Evolutionary conservation across 1,284 basidiomycete genomes (phyloP), one percentile per base, ranked within the genome.

Genomic region (Fomitopsis betulina): DNA sequence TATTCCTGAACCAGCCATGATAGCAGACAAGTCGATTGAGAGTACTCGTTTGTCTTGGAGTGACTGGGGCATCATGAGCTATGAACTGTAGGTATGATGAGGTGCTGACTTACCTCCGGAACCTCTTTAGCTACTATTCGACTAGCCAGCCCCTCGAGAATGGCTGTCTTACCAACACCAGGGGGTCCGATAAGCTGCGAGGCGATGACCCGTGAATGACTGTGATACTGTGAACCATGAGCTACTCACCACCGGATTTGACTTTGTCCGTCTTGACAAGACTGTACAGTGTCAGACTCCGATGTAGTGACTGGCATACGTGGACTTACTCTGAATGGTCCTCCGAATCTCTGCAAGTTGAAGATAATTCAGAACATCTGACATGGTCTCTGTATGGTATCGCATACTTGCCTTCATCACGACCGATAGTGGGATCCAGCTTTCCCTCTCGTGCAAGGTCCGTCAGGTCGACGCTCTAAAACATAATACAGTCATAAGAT

Each of bases 91-190:
- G 30, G 59, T 35, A 53, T 6, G 0, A 17, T 21, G 58, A 9
- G 53, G 43, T 35, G 19, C 5, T 10, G 4, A 33, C 78, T 50
- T 59, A 91, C 90, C 78, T 94, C 94, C 12, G 96, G 95, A 2
- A 97, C 94, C 70, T 97, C 94, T 68, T 89, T 91, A 7, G 91
- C 85, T 1, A 96, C 86, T 59, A 98, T 95, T 15, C 94, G 80
- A 66, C 86, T 90, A 0, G 94, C 95, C 13, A 98, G 78, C 0
- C 93, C 95, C 75, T 98, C 96, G 37, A 96, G 74, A 58, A 98
- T 94, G 0, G 95, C 93, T 0, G 95, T 96, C 74, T 96, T 96
- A 0, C 94, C 93, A 7, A 94, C 91, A 63, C 91, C 91, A 8
- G 92, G 91, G 21, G 86, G 86, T 5, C 89, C 89, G 58, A 91